Evolutionary conservation across 345 rosid genomes (phyloP).

Genomic region (Adansonia digitata): DNA sequence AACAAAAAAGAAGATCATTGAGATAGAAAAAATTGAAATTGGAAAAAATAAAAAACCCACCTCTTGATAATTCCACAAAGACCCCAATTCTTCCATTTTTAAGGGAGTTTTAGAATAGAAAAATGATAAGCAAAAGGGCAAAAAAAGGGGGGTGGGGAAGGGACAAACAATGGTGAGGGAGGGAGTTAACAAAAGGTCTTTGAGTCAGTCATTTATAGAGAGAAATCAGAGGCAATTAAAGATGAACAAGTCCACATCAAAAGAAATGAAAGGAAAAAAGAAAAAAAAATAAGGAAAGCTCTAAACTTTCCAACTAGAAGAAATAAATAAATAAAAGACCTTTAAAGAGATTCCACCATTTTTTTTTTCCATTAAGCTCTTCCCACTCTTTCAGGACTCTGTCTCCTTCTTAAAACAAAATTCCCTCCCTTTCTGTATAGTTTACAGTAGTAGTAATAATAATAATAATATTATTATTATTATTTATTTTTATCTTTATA

Average conservation of each 20-base stretch:
- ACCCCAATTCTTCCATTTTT: constrained; percentile 69
- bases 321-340: neutral
- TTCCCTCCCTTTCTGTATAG: neutral
- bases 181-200: constrained; percentile 16
- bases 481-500: too few relatives aligned
- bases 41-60: constrained; percentile 33
- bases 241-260: constrained; percentile 34
- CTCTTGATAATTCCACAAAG: constrained; percentile 67
- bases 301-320: constrained; percentile 27
- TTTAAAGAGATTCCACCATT: neutral
- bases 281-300: constrained; percentile 10
- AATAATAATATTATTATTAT: too few relatives aligned
- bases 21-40: neutral
- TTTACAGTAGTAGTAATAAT: too few relatives aligned
- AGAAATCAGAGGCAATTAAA: constrained; percentile 12
- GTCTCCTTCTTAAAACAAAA: constrained; percentile 40
- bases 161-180: neutral
- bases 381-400: constrained; percentile 50
- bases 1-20: neutral
- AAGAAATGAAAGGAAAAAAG: too few relatives aligned
- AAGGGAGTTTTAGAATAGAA: neutral
- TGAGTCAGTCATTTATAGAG: constrained; percentile 37
- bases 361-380: constrained; percentile 30
- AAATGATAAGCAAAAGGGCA: neutral
- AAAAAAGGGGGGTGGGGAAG: neutral